Percentiles rank a stretch among this genome's conserved stretches.
phyloP scores from a whole-genome alignment of 164 flowering plant genomes.

The Vitis rupestris region DNA sequence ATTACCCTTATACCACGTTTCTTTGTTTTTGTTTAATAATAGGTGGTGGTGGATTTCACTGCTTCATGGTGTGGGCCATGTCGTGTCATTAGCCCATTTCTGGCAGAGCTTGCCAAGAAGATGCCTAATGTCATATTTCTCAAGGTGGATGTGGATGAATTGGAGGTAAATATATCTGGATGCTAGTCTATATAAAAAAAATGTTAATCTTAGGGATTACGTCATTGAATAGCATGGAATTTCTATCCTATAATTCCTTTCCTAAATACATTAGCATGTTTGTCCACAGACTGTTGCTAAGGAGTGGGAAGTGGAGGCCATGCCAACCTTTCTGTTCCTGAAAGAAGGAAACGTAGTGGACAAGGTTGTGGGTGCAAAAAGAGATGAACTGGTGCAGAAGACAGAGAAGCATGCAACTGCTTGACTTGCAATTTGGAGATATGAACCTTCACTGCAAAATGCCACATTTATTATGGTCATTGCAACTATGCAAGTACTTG shows the following conservation, averaged over 20 bases:
- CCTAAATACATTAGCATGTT: not conserved
- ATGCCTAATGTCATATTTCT: conserved; percentile 50
- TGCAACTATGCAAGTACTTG: too few species aligned
- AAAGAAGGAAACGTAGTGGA: conserved; percentile 60
- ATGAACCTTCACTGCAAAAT: not conserved
- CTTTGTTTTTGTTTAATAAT: not conserved
- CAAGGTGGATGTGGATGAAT: conserved; percentile 86
- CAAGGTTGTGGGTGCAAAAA: conserved; percentile 65
- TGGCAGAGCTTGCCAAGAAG: conserved; percentile 66
- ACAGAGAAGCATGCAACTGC: not conserved
- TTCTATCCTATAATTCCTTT: not conserved
- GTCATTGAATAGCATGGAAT: not conserved
- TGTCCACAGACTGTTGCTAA: conserved; percentile 39
- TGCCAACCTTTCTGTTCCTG: conserved; percentile 70
- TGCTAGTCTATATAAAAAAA: too few species aligned
- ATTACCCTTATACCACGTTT: not conserved
- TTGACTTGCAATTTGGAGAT: not conserved
- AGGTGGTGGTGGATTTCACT: conserved; percentile 89
- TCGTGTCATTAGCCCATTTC: conserved; percentile 59
- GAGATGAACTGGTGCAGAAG: conserved; percentile 22
- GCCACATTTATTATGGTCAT: too few species aligned
- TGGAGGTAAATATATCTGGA: conserved; percentile 34
- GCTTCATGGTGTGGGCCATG: conserved; percentile 92
- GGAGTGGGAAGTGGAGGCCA: conserved; percentile 61
- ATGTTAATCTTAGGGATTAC: not conserved